These are phyloP conservation scores for Phytophthora pistaciae DNA, from an alignment of 352 stramenopile genomes.

Conservation along the genomic window DNA sequence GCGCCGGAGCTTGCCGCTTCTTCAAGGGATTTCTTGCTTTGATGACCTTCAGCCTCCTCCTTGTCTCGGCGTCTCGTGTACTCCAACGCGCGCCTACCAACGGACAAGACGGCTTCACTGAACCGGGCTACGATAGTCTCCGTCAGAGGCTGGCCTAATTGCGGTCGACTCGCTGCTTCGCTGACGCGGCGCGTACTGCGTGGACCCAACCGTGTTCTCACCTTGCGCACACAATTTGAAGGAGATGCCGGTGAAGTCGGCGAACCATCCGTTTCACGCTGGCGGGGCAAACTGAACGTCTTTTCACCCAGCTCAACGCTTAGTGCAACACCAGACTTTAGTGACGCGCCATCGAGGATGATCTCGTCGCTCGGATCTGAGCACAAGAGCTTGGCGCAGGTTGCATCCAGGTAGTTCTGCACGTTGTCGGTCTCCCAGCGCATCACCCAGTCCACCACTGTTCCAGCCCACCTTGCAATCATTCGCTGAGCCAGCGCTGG, in stretches of 20 bases:
- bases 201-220: constrained; percentile 13
- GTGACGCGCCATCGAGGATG: constrained; percentile 80
- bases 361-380: constrained; percentile 88
- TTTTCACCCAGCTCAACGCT: constrained; percentile 68
- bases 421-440: constrained; percentile 87
- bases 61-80: constrained; percentile 52
- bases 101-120: constrained; percentile 68
- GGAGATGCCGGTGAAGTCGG: constrained; percentile 9
- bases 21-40: constrained; percentile 9
- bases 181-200: constrained; percentile 49
- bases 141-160: constrained; percentile 63
- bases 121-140: constrained; percentile 74
- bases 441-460: constrained; percentile 69
- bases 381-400: constrained; percentile 84
- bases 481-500: constrained; percentile 83
- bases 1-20: constrained; percentile 3
- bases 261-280: constrained; percentile 30
- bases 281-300: constrained; percentile 42
- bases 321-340: constrained; percentile 85
- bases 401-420: constrained; percentile 75
- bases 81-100: constrained; percentile 64
- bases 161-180: constrained; percentile 62
- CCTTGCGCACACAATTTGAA: constrained; percentile 19
- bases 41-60: constrained; percentile 7
- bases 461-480: constrained; percentile 78